Evolutionary conservation across 2,329 filamentous ascomycete genomes (phyloP).

Genomic region (Penicillium sp.): DNA sequence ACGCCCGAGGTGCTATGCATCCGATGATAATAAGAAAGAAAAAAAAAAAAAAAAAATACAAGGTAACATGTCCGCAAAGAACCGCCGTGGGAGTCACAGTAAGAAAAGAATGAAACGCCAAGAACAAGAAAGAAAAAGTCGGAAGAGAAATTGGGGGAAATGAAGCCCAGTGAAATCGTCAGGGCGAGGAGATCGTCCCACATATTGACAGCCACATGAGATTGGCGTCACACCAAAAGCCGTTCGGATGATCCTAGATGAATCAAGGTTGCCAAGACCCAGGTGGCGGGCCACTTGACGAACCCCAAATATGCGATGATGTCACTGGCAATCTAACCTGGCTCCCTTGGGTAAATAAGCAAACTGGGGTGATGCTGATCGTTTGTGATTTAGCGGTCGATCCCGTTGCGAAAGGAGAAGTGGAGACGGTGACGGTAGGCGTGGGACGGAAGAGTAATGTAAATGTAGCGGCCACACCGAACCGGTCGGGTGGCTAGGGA

Average conservation of each 20-base stretch:
- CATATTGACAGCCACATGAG: neutral
- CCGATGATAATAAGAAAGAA: slow-evolving; percentile 31
- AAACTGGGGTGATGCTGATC: slow-evolving; percentile 4
- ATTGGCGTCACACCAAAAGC: neutral
- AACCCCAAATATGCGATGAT: slow-evolving; percentile 30
- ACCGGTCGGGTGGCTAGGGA: slow-evolving; percentile 21
- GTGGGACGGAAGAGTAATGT: slow-evolving; percentile 1
- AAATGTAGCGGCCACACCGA: slow-evolving; percentile 15
- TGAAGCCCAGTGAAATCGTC: slow-evolving; percentile 18
- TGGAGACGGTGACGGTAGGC: slow-evolving; percentile 11
- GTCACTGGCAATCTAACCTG: slow-evolving; percentile 24
- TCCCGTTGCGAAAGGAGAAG: slow-evolving; percentile 8
- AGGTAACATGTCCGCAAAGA: slow-evolving; percentile 18
- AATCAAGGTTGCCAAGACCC: slow-evolving; percentile 22
- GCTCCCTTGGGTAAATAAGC: slow-evolving; percentile 19
- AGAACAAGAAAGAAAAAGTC: neutral
- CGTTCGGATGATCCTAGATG: slow-evolving; percentile 13
- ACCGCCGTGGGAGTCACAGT: slow-evolving; percentile 11
- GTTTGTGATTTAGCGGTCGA: slow-evolving; percentile 5
- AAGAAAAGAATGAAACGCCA: slow-evolving; percentile 15
- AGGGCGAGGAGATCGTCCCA: slow-evolving; percentile 11
- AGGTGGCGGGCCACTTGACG: slow-evolving; percentile 24
- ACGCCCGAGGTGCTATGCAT: slow-evolving; percentile 41
- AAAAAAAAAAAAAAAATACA: slow-evolving; percentile 24
- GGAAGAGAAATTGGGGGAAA: neutral